Conservation (phyloP, 345 rosid genomes). For the Syzygium grande region DNA sequence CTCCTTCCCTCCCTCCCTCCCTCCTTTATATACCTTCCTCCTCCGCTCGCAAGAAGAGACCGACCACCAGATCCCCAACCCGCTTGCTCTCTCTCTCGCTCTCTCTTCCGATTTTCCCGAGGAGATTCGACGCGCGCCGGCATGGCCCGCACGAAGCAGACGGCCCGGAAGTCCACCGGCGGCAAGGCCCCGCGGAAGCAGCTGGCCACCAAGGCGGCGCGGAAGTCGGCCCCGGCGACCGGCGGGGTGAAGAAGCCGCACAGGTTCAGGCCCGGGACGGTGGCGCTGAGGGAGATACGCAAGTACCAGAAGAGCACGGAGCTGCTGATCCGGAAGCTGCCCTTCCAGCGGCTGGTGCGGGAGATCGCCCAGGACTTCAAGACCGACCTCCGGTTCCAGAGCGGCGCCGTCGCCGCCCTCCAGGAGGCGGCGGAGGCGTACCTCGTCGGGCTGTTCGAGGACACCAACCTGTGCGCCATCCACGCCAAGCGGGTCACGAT, state of each 20-base stretch:
- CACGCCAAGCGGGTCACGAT: not conserved
- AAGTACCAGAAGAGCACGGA: not conserved
- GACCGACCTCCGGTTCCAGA: not conserved
- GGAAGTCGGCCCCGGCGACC: not conserved
- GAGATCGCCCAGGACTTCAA: not conserved
- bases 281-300: not conserved
- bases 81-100: no score
- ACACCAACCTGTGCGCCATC: not conserved
- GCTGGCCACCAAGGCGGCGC: not conserved
- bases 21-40: not conserved
- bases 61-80: not conserved
- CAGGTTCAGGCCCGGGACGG: not conserved
- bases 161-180: not conserved
- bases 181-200: not conserved
- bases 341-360: not conserved
- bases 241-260: not conserved
- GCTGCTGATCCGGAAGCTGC: not conserved
- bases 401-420: not conserved
- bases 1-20: no score
- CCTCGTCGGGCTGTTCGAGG: not conserved
- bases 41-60: accelerated
- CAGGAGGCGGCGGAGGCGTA: not conserved
- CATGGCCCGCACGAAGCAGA: not conserved
- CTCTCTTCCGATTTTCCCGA: not conserved
- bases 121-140: not conserved